Base-by-base conservation (phyloP, 139 green algal species). In the Chlamydomonas sp. region DNA sequence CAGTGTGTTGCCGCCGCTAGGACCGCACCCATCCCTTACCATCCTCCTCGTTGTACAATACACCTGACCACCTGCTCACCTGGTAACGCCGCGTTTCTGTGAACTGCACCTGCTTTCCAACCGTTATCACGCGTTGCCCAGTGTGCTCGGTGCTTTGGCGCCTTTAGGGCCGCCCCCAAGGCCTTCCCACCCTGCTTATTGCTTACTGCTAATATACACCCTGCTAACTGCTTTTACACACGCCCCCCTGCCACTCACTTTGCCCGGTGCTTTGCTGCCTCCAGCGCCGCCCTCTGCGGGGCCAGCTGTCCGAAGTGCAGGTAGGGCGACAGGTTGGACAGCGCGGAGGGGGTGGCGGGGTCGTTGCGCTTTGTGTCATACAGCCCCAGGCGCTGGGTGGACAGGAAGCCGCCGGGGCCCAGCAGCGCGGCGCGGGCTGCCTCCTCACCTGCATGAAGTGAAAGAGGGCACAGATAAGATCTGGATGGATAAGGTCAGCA, bases 281-380 rank as follows among this genome's bases (percentile, higher is more conserved):
- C 97, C 59, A 99, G 89, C 6, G 97, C 98, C 0, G 92, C 95
- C 0, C 97, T 90, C 91, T 99, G 96, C 17, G 93, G 87, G 0
- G 94, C 87, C 63, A 99, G 86, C 63, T 95, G 93, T 0, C 98
- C 98, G 91, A 97, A 99, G 90, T 99, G 97, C 5, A 99, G 90
- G 85, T 96, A 99, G 18, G 97, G 95, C 0, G 96, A 99, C 73
- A 99, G 92, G 79, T 93, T 89, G 64, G 94, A 98, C 3, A 99
- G 87, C 7, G 94, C 95, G 31, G 93, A 18, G 49, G 78, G 83
- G 1, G 79, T 77, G 79, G 80, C 83, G 14, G 97, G 97, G 90
- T 99, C 94, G 90, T 99, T 99, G 73, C 97, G 93, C 87, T 97
- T 94, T 10, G 84, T 89, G 75, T 93, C 92, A 79, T 98, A 99